Percentiles rank a stretch among this genome's conserved stretches.
These are phyloP conservation scores for Starmerella riodocensis DNA, from an alignment of 805 yeast species.

Conservation along the genomic window DNA sequence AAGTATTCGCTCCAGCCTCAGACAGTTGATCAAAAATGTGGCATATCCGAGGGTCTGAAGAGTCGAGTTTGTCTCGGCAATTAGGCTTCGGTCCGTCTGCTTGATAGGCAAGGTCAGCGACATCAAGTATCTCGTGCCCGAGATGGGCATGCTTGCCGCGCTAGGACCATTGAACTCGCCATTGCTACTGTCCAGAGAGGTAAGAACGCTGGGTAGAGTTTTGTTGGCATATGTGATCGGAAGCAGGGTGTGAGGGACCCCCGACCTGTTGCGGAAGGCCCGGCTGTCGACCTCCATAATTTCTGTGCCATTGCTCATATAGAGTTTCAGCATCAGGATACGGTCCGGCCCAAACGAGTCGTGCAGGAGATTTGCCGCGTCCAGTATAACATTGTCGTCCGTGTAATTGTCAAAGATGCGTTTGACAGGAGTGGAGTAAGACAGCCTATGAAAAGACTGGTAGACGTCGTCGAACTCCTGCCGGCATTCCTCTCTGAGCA, in stretches of 20 bases:
- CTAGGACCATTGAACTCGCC: slow-evolving; percentile 17
- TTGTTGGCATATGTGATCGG: slow-evolving; percentile 7
- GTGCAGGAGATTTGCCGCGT: slow-evolving; percentile 12
- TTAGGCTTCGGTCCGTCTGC: neutral
- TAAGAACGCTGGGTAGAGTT: slow-evolving; percentile 1
- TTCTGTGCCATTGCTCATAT: slow-evolving; percentile 14
- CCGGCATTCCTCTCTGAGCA: slow-evolving; percentile 17
- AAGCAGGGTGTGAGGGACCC: slow-evolving; percentile 7
- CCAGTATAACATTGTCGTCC: neutral
- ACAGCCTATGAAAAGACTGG: slow-evolving; percentile 9
- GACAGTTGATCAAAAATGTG: slow-evolving; percentile 13
- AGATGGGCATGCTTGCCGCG: neutral
- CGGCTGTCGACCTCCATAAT: slow-evolving; percentile 14
- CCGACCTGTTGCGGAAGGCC: neutral
- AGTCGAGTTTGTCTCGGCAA: neutral
- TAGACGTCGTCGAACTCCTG: slow-evolving; percentile 13
- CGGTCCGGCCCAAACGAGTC: slow-evolving; percentile 17
- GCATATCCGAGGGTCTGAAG: slow-evolving; percentile 15
- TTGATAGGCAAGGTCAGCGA: slow-evolving; percentile 15
- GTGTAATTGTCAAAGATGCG: slow-evolving; percentile 8
- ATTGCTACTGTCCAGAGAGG: neutral
- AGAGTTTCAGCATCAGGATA: slow-evolving; percentile 13
- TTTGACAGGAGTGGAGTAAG: slow-evolving; percentile 15
- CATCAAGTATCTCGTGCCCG: slow-evolving; percentile 8
- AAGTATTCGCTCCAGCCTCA: slow-evolving; percentile 12